Evolutionary conservation across 2,329 filamentous ascomycete genomes (phyloP), one percentile per base, ranked within the genome.

Genomic region (Neofusicoccum sp.): DNA sequence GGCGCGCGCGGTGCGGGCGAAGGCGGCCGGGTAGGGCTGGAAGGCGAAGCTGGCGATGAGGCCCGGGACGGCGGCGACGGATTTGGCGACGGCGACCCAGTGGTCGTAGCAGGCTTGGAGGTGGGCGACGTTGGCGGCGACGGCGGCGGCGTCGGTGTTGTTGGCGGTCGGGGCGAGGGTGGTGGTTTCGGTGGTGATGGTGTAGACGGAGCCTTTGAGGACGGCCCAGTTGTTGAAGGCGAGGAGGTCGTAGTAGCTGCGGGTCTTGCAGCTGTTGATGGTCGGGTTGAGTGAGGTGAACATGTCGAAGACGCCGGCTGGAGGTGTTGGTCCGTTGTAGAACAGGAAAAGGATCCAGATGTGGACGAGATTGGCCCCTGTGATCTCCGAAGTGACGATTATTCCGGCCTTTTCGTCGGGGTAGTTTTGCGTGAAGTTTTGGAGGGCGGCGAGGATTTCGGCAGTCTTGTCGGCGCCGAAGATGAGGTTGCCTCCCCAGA

Each of bases 281-380:
- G 74, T 62, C 1, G 78, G 76, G 1, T 71, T 67, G 48, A 84
- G 75, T 40, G 75, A 74, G 1, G 80, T 79, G 69, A 88, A 88
- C 61, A 80, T 80, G 61, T 80, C 76, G 62, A 89, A 88, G 2
- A 83, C 78, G 4, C 75, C 80, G 1, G 74, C 67, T 0, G 85
- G 84, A 53, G 85, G 84, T 54, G 73, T 70, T 0, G 79, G 78
- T 1, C 82, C 86, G 69, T 88, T 83, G 69, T 87, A 88, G 74
- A 86, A 87, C 36, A 85, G 68, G 70, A 87, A 87, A 62, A 88
- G 71, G 61, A 85, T 78, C 82, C 83, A 86, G 20, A 82, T 75
- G 63, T 86, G 77, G 48, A 84, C 65, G 0, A 79, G 61, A 9
- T 76, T 75, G 2, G 76, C 68, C 3, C 74, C 64, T 0, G 78